Evolutionary conservation across 176 grass and related monocot species (phyloP).

Genomic region (Aegilops longissima): DNA sequence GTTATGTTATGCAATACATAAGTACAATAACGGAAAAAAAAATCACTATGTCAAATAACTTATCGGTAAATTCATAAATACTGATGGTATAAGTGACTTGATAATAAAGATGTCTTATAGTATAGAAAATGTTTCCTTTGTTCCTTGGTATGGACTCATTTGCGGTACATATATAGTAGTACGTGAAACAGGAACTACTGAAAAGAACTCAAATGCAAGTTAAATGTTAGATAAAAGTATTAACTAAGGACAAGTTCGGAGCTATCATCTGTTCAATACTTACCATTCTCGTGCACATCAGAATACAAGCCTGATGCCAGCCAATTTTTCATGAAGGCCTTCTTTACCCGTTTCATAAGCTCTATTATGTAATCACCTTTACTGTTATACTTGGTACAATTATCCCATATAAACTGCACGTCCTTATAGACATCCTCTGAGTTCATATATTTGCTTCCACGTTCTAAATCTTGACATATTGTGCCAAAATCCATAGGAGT

Average conservation of each 20-base stretch:
- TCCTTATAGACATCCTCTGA: slow-evolving; percentile 92
- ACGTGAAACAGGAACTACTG: background rate
- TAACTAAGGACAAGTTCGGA: background rate
- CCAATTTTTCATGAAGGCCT: slow-evolving; percentile 94
- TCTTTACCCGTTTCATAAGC: slow-evolving; percentile 99
- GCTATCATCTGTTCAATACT: slow-evolving; percentile 30
- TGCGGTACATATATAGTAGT: background rate
- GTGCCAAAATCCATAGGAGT: slow-evolving; percentile 99
- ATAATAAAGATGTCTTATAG: slow-evolving; percentile 11
- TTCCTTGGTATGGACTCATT: slow-evolving; percentile 5
- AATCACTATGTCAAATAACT: background rate
- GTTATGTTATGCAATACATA: slow-evolving; percentile 2
- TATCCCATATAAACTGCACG: slow-evolving; percentile 90
- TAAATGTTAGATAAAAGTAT: slow-evolving; percentile 9
- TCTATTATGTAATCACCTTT: slow-evolving; percentile 97
- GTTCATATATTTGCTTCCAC: slow-evolving; percentile 78
- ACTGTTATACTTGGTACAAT: slow-evolving; percentile 92
- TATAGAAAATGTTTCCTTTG: slow-evolving; percentile 4
- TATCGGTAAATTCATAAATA: slow-evolving; percentile 15
- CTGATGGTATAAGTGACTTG: background rate
- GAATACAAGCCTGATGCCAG: slow-evolving; percentile 78
- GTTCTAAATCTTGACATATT: slow-evolving; percentile 80
- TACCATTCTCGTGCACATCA: slow-evolving; percentile 49
- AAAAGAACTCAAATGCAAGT: background rate
- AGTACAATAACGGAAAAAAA: background rate